Conservation (phyloP, 2,329 filamentous ascomycete genomes). For the Furcasterigmium furcatum region DNA sequence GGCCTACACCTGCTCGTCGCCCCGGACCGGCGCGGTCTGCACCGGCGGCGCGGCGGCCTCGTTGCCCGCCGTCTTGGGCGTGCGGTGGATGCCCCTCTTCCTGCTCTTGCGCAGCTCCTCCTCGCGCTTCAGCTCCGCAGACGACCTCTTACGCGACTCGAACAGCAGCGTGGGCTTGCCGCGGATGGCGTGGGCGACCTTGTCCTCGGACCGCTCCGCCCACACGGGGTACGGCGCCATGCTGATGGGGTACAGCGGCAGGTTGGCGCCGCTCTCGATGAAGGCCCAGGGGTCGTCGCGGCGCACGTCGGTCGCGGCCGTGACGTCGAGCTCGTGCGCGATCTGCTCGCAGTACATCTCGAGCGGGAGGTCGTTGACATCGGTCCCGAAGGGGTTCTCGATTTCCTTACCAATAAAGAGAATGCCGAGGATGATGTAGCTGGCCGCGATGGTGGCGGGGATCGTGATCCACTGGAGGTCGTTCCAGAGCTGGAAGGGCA, state of each 20-base stretch:
- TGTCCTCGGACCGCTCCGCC: constrained; percentile 36
- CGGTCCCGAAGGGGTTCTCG: constrained; percentile 80
- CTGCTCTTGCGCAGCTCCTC: not conserved
- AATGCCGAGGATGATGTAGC: constrained; percentile 81
- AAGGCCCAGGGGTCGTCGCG: constrained; percentile 25
- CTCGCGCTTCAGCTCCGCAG: not conserved
- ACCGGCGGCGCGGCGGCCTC: not conserved
- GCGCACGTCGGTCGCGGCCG: constrained; percentile 40
- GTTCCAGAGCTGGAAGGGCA: constrained; percentile 75
- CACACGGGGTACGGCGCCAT: constrained; percentile 30
- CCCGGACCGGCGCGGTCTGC: no score
- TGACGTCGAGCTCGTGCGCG: constrained; percentile 69
- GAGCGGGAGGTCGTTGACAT: constrained; percentile 78
- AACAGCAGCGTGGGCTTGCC: constrained; percentile 28
- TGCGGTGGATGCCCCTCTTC: not conserved
- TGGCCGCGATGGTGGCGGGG: constrained; percentile 67
- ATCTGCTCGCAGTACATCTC: constrained; percentile 76
- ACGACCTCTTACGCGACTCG: constrained; percentile 11
- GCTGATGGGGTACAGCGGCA: constrained; percentile 55
- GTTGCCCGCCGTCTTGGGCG: not conserved
- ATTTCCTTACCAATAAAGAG: constrained; percentile 74
- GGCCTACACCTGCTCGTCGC: no score
- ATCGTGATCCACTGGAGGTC: constrained; percentile 71
- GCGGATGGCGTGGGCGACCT: constrained; percentile 33
- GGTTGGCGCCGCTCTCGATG: constrained; percentile 35